These are phyloP conservation scores for Linum tenue DNA, from an alignment of 345 rosid species.

Conservation along the genomic window DNA sequence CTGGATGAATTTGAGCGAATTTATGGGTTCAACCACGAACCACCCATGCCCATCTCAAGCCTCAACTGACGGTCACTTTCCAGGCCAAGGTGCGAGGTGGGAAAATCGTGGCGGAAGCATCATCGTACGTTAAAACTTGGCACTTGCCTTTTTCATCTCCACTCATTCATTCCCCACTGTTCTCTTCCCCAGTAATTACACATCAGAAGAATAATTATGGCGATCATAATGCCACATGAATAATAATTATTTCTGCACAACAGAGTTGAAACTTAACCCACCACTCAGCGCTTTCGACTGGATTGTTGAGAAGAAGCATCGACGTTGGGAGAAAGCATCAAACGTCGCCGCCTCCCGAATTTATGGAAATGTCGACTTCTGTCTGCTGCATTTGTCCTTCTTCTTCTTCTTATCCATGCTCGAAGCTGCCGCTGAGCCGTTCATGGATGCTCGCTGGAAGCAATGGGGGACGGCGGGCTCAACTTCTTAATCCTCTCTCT, in stretches of 20 bases:
- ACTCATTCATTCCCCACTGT: neutral
- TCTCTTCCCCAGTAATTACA: neutral
- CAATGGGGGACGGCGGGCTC: neutral
- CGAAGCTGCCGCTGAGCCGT: neutral
- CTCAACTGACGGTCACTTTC: too few species aligned
- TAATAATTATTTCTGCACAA: neutral
- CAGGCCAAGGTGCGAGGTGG: too few species aligned
- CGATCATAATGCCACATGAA: neutral
- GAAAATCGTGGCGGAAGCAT: neutral
- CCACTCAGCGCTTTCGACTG: neutral
- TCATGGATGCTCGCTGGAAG: conserved; percentile 1
- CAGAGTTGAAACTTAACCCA: neutral
- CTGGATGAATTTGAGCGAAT: too few species aligned
- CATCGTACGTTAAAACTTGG: neutral
- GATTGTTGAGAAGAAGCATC: neutral
- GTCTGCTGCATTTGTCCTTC: neutral
- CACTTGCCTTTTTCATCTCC: neutral
- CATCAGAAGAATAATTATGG: neutral
- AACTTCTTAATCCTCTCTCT: neutral
- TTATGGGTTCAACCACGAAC: too few species aligned
- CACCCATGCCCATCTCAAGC: neutral
- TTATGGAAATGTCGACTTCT: conserved; percentile 16
- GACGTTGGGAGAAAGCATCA: neutral
- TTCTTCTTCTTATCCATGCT: neutral
- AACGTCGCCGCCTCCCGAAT: neutral